Conservation (phyloP, 2,329 filamentous ascomycete genomes). For the Neofusicoccum kwambonambiense region DNA sequence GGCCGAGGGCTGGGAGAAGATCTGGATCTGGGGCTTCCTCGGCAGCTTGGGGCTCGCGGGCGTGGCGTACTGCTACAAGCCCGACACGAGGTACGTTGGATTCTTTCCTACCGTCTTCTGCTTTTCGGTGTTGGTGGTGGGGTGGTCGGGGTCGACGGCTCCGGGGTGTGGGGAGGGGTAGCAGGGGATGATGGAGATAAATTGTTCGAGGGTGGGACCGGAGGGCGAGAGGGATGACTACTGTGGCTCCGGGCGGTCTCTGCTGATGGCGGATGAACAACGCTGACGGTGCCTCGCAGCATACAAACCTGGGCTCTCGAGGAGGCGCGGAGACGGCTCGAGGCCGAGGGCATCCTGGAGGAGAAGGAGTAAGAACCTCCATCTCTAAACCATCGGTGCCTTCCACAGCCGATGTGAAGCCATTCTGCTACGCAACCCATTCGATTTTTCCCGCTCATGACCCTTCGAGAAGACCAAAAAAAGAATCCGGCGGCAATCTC, state of each 20-base stretch:
- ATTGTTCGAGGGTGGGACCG: background rate
- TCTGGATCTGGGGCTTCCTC: constrained; percentile 82
- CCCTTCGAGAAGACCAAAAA: background rate
- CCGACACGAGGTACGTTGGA: constrained; percentile 88
- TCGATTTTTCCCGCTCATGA: background rate
- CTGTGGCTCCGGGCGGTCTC: background rate
- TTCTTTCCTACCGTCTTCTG: background rate
- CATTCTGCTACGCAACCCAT: background rate
- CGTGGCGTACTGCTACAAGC: constrained; percentile 91
- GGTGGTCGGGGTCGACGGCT: background rate
- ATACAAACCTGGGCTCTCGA: constrained; percentile 99
- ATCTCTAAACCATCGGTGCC: background rate
- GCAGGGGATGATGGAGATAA: background rate
- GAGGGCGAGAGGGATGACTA: background rate
- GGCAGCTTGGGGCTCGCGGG: constrained; percentile 71
- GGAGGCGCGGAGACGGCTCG: constrained; percentile 91
- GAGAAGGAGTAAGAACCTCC: constrained; percentile 46
- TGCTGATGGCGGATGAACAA: background rate
- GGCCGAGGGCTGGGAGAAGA: constrained; percentile 93
- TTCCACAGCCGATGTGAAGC: background rate
- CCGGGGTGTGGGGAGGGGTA: background rate
- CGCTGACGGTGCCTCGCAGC: constrained; percentile 48
- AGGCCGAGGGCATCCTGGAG: constrained; percentile 89
- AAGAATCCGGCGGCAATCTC: background rate
- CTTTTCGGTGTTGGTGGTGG: constrained; percentile 14